Conservation (phyloP, 441 rosid genomes). For the Gossypium aridum region DNA sequence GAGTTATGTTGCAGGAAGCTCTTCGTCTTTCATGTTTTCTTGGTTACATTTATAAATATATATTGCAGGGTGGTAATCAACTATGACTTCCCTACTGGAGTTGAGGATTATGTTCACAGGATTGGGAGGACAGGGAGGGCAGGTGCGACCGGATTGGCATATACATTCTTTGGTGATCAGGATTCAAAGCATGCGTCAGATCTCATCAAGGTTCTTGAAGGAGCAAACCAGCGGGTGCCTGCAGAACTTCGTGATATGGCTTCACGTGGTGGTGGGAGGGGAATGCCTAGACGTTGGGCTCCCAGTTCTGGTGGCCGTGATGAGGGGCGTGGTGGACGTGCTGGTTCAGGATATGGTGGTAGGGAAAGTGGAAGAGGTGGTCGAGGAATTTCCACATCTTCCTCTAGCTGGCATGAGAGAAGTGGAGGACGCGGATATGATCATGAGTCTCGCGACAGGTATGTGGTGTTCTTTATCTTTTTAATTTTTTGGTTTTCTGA, state of each 20-base stretch:
- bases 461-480: background rate
- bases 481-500: background rate
- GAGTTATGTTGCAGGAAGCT: background rate
- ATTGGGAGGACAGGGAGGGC: slow-evolving; percentile 99
- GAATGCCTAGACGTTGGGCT: slow-evolving; percentile 72
- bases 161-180: slow-evolving; percentile 89
- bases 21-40: background rate
- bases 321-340: slow-evolving; percentile 51
- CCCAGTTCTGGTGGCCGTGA: slow-evolving; percentile 39
- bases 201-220: slow-evolving; percentile 85
- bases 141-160: slow-evolving; percentile 89
- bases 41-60: background rate
- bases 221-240: slow-evolving; percentile 85
- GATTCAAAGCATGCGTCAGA: slow-evolving; percentile 87
- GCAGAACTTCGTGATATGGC: slow-evolving; percentile 85
- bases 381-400: slow-evolving; percentile 27
- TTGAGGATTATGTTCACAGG: slow-evolving; percentile 96
- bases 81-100: slow-evolving; percentile 94
- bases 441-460: slow-evolving; percentile 48
- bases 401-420: slow-evolving; percentile 26
- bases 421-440: slow-evolving; percentile 43
- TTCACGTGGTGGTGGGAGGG: slow-evolving; percentile 70
- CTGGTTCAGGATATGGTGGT: slow-evolving; percentile 39
- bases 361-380: slow-evolving; percentile 52
- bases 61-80: slow-evolving; percentile 77